Evolutionary conservation across 345 rosid genomes (phyloP), one percentile per base, ranked within the genome.

Genomic region (Hypericum androsaemum): DNA sequence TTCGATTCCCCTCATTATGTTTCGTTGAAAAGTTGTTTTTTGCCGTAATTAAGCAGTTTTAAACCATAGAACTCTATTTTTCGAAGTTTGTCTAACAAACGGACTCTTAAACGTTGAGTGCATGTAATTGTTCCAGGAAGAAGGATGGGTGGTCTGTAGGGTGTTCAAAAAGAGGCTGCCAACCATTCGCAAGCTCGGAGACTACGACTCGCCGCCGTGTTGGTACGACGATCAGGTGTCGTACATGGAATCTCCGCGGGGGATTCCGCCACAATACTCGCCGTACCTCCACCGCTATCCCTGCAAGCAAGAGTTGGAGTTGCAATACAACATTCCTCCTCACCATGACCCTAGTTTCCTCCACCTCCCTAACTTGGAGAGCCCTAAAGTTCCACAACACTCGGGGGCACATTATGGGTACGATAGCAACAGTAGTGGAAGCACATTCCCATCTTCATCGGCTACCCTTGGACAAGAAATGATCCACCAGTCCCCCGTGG

Each of bases 81-180:
- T n/a, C n/a, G n/a, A n/a, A n/a, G n/a, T n/a, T n/a, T n/a, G n/a
- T n/a, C n/a, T 1, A 22, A 22, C 32, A 22, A 22, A 22, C 32
- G 32, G 32, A 22, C 4, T 22, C 32, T 22, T 48, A 57, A 35
- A 68, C 40, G 37, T 55, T 32, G 38, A 15, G 49, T 51, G 15
- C 3, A 5, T 59, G 44, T 43, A 32, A 47, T 10, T 50, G 45
- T 52, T 58, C 46, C 66, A 72, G 59, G 70, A 89, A 78, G 97
- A 89, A 77, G 95, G 97, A 65, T 89, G 96, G 95, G 97, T 65
- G 51, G 97, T 89, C 12, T 89, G 97, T 50, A 81, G 97, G 76
- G 97, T 86, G 44, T 89, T 89, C 82, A 89, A 86, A 84, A 89
- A 89, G 66, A 59, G 80, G 65, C 32, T 86, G 61, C 71, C 97